Evolutionary conservation across 2,329 filamentous ascomycete species (phyloP), one percentile per base, ranked within the genome.

Genomic region (Talaromyces sp.): DNA sequence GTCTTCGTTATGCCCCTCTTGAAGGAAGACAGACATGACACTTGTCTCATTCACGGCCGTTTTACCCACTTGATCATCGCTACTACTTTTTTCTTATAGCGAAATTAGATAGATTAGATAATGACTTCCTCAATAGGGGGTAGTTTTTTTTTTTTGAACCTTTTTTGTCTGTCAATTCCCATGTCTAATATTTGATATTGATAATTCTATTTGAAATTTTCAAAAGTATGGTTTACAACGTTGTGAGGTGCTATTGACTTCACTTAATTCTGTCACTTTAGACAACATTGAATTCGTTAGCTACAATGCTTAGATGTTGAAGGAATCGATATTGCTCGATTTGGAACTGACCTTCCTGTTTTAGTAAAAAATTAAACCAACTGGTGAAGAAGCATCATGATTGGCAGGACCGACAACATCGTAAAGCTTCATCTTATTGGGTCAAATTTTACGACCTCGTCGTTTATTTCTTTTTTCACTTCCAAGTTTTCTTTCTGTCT

Each of bases 81-180:
- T 52, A 29, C 10, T 52, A 19, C 27, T 4, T 52, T 1, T 46
- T 46, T n/a, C n/a, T 14, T 46, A n/a, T 24, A 52, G 48, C 48
- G 48, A 52, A 27, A 52, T 52, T 52, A 52, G 48, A 52, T 52
- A 52, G 48, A 52, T 52, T 52, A 52, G 48, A 52, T 52, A 52
- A 51, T 29, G 27, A 52, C 32, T 55, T 55, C 32, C 53, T 38
- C 31, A 41, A n/a, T 41, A 41, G 32, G 32, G 31, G 32, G 29
- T 55, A 35, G 53, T 55, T 55, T n/a, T 55, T 38, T 19, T 27
- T 55, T 9, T 17, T 19, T 14, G n/a, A n/a, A n/a, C 43, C 21
- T 8, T 19, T 14, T 43, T 19, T 17, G 14, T 43, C n/a, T 51
- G 10, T 21, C 48, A 7, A 27, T 6, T 52, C 27, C 11, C 48